Evolutionary conservation across 1,139 yeast species (phyloP).

Genomic region (Suzukiozyma palmioleophila): DNA sequence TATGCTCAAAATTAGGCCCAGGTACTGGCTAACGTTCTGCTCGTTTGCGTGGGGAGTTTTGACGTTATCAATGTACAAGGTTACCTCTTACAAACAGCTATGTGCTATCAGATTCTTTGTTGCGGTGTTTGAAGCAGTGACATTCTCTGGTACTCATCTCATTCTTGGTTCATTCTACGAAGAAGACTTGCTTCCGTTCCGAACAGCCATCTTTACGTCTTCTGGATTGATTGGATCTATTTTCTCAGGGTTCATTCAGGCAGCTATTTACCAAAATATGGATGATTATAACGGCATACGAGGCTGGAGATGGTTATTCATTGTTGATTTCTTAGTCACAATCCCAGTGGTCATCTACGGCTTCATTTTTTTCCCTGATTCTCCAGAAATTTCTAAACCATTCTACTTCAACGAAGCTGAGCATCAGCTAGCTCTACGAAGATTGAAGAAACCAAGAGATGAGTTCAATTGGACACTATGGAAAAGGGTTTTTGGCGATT

Average conservation of each 20-base stretch:
- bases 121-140: constrained; percentile 52
- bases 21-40: constrained; percentile 52
- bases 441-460: constrained; percentile 36
- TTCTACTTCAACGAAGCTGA: constrained; percentile 33
- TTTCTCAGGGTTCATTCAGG: constrained; percentile 35
- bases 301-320: constrained; percentile 41
- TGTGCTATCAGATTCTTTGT: constrained; percentile 52
- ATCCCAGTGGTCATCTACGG: constrained; percentile 52
- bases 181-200: constrained; percentile 7
- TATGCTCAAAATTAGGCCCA: constrained; percentile 47
- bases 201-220: constrained; percentile 48
- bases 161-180: constrained; percentile 18
- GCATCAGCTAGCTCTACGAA: constrained; percentile 29
- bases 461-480: constrained; percentile 40
- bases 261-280: constrained; percentile 31
- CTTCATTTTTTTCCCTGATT: constrained; percentile 53
- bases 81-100: constrained; percentile 37
- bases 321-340: constrained; percentile 31
- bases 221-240: constrained; percentile 52
- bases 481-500: constrained; percentile 45
- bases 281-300: constrained; percentile 25
- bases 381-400: constrained; percentile 44
- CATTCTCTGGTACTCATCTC: constrained; percentile 51
- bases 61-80: constrained; percentile 48
- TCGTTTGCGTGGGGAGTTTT: constrained; percentile 52